Base-by-base conservation (phyloP, 176 grass and related monocot species). In the Phoenix dactylifera region DNA sequence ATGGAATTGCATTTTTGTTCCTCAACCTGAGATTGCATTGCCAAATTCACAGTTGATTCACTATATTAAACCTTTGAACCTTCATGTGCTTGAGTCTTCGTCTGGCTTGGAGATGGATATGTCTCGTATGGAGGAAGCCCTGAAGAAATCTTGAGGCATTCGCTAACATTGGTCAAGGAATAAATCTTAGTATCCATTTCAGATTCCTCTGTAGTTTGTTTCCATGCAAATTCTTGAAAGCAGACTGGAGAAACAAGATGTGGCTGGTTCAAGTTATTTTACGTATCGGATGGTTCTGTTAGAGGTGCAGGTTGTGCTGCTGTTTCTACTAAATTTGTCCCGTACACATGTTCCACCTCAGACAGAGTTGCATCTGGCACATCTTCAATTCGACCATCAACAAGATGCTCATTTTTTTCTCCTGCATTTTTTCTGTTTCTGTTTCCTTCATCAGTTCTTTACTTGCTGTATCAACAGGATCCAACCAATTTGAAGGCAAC, bases 301-400 rank as follows among this genome's bases (percentile, higher is more conserved):
- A 48, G 29, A 24, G 29, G 16, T 6, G 30, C 22, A 70, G n/a
- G 15, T 51, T 10, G 39, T 22, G 15, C 14, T 18, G 18, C 24
- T n/a, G 14, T 6, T 70, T 50, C 67, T 9, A 59, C 67, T 59
- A 50, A 58, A 58, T 58, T 18, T 49, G 26, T 22, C 28, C 49
- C 25, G 17, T 15, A 15, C 26, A 5, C 32, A 12, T 22, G 26
- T 58, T 49, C 67, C 32, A 50, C 29, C 14, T 69, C 20, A 15
- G 18, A 52, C 10, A 52, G 30, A 7, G 24, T 54, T 66, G 23
- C 24, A 66, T 66, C 24, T 18, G 16, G 24, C 3, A 54, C 50
- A 30, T 63, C 39, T 49, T 54, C 9, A 15, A 69, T 69, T 57
- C 26, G 66, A 48, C n/a, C 24, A 22, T 5, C 25, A 7, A 44